Evolutionary conservation across 768 basidiomycete genomes (phyloP), one percentile per base, ranked within the genome.

Genomic region (Phylloporus sp.): DNA sequence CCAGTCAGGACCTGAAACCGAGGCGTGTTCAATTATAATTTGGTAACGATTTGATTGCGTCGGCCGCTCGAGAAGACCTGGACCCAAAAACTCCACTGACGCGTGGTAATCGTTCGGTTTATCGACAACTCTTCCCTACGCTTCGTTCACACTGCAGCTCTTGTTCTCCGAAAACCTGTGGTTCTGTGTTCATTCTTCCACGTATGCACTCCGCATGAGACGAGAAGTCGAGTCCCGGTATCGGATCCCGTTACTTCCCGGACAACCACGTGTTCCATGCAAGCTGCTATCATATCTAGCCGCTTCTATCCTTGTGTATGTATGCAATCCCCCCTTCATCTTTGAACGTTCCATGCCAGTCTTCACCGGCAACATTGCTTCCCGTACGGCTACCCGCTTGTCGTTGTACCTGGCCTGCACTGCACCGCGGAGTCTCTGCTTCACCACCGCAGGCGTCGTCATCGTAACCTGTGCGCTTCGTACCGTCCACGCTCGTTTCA

Each of bases 201-300:
- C 39, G 34, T 50, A 36, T 29, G n/a, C 5, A 37, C 36, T 41
- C 46, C 43, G 50, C 37, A 24, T 11, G 17, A 26, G 40, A 38
- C 20, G 21, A 27, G 27, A 24, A 15, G 23, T 51, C 43, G 40
- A 51, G 54, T 38, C 56, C 54, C 59, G 59, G 54, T 20, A 47
- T 54, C 60, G 60, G 61, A 49, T n/a, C 62, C 52, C 44, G 44
- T 48, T 48, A 35, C 42, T 29, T 29, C 44, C 61, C 54, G 59
- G 51, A 38, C 24, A 7, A 35, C 42, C 47, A 41, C 54, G 28
- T 58, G 53, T 50, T 21, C 38, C 20, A 14, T 29, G 10, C 42
- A 8, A 24, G 15, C 18, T 28, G 28, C 7, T 50, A 53, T 62
- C 61, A 50, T 62, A 63, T 63, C 62, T 64, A 63, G n/a, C 46